Conservation (phyloP, 139 green algal genomes). For the Coelastrella sp. region DNA sequence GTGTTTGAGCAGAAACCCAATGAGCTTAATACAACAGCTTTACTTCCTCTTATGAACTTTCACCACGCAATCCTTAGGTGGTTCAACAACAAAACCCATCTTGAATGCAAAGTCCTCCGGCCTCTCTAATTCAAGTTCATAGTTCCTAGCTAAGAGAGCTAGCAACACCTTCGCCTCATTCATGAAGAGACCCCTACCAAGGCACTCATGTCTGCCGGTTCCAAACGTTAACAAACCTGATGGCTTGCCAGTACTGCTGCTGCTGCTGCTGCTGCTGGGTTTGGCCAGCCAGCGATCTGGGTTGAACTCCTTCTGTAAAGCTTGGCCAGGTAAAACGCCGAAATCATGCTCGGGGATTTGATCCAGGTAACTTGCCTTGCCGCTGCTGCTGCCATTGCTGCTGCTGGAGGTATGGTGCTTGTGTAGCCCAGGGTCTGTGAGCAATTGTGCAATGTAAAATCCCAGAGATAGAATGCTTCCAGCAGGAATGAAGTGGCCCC, state of each 20-base stretch:
- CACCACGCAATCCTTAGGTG: not conserved
- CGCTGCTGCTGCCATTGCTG: not conserved
- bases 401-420: not conserved
- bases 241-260: not conserved
- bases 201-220: not conserved
- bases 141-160: not conserved
- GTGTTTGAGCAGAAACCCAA: too few species aligned
- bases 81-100: not conserved
- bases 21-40: not conserved
- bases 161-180: not conserved
- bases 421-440: not conserved
- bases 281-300: slow-evolving; percentile 1
- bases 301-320: not conserved
- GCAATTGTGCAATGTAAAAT: not conserved
- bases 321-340: not conserved
- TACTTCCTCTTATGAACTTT: not conserved
- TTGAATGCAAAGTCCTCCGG: not conserved
- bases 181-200: not conserved
- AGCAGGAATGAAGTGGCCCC: slow-evolving; percentile 3
- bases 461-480: not conserved
- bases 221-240: not conserved
- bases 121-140: not conserved
- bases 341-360: not conserved
- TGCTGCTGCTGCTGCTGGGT: slow-evolving; percentile 11
- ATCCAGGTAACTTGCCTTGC: not conserved